Evolutionary conservation across 495 filamentous ascomycete species (phyloP).

Genomic region (Daldinia childiae): DNA sequence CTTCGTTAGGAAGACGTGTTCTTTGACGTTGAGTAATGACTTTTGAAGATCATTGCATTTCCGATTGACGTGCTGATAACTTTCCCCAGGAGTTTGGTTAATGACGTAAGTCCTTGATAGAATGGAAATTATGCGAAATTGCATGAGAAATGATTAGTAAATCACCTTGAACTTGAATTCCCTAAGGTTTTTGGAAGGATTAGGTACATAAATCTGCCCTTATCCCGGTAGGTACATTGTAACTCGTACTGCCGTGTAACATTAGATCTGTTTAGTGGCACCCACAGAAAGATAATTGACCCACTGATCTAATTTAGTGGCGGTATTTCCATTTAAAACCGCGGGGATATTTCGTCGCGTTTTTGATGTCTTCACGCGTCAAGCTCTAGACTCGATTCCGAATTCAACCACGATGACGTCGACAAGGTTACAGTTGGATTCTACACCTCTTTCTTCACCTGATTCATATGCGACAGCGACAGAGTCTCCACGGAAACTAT

Average conservation of each 20-base stretch:
- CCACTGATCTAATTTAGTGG: background rate
- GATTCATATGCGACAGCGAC: constrained; percentile 35
- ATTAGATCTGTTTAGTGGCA: background rate
- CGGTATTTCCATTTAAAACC: background rate
- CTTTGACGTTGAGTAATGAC: background rate
- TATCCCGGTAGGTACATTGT: no score
- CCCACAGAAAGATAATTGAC: background rate
- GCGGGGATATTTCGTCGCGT: constrained; percentile 31
- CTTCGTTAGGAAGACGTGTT: background rate
- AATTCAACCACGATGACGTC: constrained; percentile 20
- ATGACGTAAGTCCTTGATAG: background rate
- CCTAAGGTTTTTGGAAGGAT: no score
- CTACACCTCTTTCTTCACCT: constrained; percentile 28
- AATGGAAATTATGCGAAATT: background rate
- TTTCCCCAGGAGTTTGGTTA: background rate
- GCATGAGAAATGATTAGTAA: no score
- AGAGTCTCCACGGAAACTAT: constrained; percentile 17
- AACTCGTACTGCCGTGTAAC: background rate
- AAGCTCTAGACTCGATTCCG: constrained; percentile 11
- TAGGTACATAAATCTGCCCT: no score
- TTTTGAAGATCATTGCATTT: background rate
- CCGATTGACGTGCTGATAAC: background rate
- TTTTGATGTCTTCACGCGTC: constrained; percentile 30
- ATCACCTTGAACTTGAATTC: no score
- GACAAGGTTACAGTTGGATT: background rate